Conservation (phyloP, 352 stramenopile genomes). For the Globisporangium polare region DNA sequence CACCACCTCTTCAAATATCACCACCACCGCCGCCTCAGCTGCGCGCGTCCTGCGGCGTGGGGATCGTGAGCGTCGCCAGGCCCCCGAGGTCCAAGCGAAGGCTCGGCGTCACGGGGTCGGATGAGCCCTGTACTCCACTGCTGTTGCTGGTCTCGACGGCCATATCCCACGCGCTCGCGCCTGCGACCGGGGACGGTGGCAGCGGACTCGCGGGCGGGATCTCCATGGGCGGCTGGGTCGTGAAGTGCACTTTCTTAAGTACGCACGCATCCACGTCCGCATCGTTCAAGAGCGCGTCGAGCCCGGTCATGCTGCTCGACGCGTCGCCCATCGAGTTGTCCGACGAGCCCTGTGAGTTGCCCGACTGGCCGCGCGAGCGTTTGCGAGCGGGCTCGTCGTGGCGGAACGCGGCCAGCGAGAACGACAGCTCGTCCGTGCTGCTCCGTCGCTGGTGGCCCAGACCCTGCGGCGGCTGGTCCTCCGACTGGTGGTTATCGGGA, state of each 20-base stretch:
- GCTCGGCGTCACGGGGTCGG: background rate
- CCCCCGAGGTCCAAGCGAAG: conserved; percentile 4
- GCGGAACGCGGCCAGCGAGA: conserved; percentile 19
- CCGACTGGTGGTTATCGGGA: conserved; percentile 17
- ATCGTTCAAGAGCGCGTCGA: conserved; percentile 2
- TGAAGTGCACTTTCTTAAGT: conserved; percentile 22
- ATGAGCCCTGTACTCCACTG: background rate
- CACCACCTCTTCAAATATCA: background rate
- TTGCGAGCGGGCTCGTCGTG: conserved; percentile 29
- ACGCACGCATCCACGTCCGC: background rate
- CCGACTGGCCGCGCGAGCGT: conserved; percentile 46
- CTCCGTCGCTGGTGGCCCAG: conserved; percentile 11
- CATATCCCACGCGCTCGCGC: background rate
- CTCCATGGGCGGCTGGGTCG: conserved; percentile 15
- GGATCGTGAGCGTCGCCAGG: conserved; percentile 11
- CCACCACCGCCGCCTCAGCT: background rate
- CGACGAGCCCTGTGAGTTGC: conserved; percentile 49
- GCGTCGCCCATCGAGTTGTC: conserved; percentile 32
- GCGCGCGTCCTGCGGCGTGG: conserved; percentile 7
- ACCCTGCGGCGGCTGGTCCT: conserved; percentile 20
- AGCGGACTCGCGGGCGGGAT: conserved; percentile 13
- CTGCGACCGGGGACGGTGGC: background rate
- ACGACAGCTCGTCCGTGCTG: conserved; percentile 32
- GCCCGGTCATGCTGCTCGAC: background rate
- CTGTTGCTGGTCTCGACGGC: background rate